Evolutionary conservation across 2,329 filamentous ascomycete species (phyloP).

Genomic region (Helicocarpus griseus): DNA sequence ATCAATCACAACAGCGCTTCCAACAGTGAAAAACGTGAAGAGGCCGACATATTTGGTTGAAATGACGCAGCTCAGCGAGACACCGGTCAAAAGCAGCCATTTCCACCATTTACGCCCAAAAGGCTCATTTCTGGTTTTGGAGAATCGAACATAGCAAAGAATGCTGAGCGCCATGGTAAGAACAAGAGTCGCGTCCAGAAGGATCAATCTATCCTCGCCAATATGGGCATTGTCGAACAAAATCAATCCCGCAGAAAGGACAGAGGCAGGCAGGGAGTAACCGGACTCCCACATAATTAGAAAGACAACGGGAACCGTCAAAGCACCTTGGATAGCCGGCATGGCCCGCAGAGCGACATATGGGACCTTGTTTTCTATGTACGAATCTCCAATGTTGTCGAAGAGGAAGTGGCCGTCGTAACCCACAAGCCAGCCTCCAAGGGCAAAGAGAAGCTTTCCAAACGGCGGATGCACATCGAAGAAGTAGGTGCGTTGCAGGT

Average conservation of each 20-base stretch:
- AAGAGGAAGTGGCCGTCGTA: constrained; percentile 97
- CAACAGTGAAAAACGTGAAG: constrained; percentile 96
- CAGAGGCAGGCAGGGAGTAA: constrained; percentile 86
- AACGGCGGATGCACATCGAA: constrained; percentile 99
- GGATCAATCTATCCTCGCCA: constrained; percentile 87
- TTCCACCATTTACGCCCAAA: constrained; percentile 99
- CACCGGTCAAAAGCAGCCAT: constrained; percentile 91
- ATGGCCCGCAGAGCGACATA: constrained; percentile 93
- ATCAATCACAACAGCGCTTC: constrained; percentile 85
- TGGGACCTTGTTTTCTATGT: constrained; percentile 91
- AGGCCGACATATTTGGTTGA: constrained; percentile 96
- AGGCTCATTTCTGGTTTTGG: constrained; percentile 81
- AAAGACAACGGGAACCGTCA: constrained; percentile 90
- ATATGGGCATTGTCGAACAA: constrained; percentile 97
- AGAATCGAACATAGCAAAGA: constrained; percentile 91
- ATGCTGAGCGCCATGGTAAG: constrained; percentile 94
- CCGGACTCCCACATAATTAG: constrained; percentile 99
- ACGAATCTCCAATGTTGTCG: constrained; percentile 98
- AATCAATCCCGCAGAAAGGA: constrained; percentile 74
- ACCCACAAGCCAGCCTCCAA: constrained; percentile 94
- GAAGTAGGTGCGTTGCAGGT: constrained; percentile 95
- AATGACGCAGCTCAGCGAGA: constrained; percentile 92
- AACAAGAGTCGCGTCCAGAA: constrained; percentile 87
- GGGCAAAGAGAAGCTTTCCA: constrained; percentile 92
- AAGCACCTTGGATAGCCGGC: constrained; percentile 79